Evolutionary conservation across 169 alveolate genomes (phyloP), one percentile per base, ranked within the genome.

Genomic region (Cryptosporidium canis): DNA sequence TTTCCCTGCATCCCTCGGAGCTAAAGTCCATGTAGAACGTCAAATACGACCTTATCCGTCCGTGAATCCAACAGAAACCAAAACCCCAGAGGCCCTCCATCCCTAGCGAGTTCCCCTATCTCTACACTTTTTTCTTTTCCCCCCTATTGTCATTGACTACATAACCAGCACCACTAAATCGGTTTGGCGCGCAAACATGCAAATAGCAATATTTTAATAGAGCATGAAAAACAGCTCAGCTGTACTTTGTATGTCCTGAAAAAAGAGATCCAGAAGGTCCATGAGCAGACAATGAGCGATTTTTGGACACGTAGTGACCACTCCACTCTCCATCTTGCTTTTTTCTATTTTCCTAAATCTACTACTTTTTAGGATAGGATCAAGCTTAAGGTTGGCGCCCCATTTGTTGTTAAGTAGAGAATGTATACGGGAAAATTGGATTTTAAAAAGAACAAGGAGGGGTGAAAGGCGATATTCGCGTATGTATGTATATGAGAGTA

Each of bases 161-260:
- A 21, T 2, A 51, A 51, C 63, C 24, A 51, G 27, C 7, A 51
- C 9, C 24, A 51, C 27, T 0, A 51, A 51, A 51, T 33, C 63
- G 27, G n/a, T 51, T 51, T 51, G 63, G 63, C 63, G 63, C 63
- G 29, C 63, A 51, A 51, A 21, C 63, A 51, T 51, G 63, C 63
- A 51, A 51, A 18, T 51, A 21, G n/a, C n/a, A 47, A 51, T 51
- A 18, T 51, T 51, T 51, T 51, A 7, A 3, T 51, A 21, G 8
- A 4, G n/a, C 24, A 18, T 27, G 27, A 51, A 21, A 45, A 51
- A 18, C 5, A 0, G n/a, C 24, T 4, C 18, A 1, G 9, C 55
- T 45, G 18, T 51, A 21, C n/a, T 21, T 51, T 16, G 16, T 21
- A 12, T 51, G 11, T 51, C 24, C 24, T 2, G n/a, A 16, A 51